A percentile compares a stretch with the other conserved stretches of the same genome.
Conservation (phyloP, 306 rosid species). For the Acacia melanoxylon region DNA sequence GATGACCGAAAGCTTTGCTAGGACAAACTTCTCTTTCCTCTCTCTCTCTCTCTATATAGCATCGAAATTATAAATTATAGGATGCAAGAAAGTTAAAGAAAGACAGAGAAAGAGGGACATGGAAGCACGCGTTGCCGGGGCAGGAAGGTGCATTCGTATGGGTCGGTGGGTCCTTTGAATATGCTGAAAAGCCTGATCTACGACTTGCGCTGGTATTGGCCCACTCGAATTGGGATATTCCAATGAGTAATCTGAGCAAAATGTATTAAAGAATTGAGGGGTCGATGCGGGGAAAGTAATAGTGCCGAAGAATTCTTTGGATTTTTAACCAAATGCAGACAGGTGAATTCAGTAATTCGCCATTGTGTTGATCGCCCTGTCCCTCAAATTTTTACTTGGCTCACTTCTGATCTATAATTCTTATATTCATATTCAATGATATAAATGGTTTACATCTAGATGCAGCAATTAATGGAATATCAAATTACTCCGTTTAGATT, state of each 20-base stretch:
- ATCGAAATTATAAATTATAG: conserved; percentile 1
- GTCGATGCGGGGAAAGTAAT: background rate
- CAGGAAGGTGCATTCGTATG: conserved; percentile 67
- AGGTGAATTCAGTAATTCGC: background rate
- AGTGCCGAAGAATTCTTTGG: background rate
- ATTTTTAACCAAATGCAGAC: background rate
- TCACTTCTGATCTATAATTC: background rate
- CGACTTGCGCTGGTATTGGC: conserved; percentile 38
- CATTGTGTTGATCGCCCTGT: background rate
- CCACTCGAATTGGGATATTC: conserved; percentile 45
- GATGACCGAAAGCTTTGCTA: conserved; percentile 31
- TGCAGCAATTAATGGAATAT: too few species aligned
- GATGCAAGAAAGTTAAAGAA: background rate
- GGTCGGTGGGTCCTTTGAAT: conserved; percentile 86
- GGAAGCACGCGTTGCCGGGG: conserved; percentile 97
- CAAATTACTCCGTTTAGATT: too few species aligned
- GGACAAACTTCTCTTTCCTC: background rate
- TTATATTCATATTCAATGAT: background rate
- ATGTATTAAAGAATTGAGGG: background rate
- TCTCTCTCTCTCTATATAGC: conserved; percentile 6
- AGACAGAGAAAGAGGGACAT: conserved; percentile 36
- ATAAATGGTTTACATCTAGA: background rate
- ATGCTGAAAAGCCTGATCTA: conserved; percentile 59
- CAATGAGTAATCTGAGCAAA: conserved; percentile 3
- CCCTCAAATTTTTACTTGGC: background rate